Conservation (phyloP, 805 yeast species). For the Pichia pseudocactophila region DNA sequence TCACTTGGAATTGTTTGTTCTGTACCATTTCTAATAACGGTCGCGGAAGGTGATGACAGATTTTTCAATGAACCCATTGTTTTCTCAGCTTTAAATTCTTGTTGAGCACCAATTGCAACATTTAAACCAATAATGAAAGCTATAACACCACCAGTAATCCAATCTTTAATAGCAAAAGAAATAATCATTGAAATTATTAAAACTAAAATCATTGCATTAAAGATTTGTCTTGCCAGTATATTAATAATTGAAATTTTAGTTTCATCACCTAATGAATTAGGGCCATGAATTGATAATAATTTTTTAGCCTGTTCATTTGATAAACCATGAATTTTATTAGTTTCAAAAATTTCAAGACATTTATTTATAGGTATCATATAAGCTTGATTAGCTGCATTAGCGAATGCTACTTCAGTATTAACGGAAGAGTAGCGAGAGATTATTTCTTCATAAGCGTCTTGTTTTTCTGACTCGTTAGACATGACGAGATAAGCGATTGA, state of each 20-base stretch:
- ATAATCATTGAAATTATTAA: conserved; percentile 60
- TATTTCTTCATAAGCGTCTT: conserved; percentile 6
- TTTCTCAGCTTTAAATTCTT: conserved; percentile 66
- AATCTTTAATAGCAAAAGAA: conserved; percentile 64
- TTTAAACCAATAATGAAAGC: conserved; percentile 57
- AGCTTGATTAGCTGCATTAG: conserved; percentile 13
- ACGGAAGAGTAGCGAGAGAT: conserved; percentile 8
- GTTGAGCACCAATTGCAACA: conserved; percentile 57
- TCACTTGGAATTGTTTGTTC: conserved; percentile 50
- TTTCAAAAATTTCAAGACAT: conserved; percentile 18
- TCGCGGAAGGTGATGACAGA: conserved; percentile 62
- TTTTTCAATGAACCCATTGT: conserved; percentile 69
- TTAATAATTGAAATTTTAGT: conserved; percentile 42
- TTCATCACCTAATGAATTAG: conserved; percentile 54
- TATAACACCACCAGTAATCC: conserved; percentile 79
- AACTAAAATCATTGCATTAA: conserved; percentile 74
- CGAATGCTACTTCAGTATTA: background rate
- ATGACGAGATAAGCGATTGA: background rate
- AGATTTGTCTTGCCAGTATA: conserved; percentile 57
- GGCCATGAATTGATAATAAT: conserved; percentile 36
- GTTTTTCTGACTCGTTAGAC: conserved; percentile 7
- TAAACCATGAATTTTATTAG: conserved; percentile 44
- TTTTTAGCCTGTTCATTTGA: conserved; percentile 26
- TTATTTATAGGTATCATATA: conserved; percentile 17
- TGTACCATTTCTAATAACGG: conserved; percentile 52